Percentiles rank a stretch among this genome's conserved stretches.
Evolutionary conservation across 1,139 yeast species (phyloP).

Genomic region (Magnusiomyces suaveolens): DNA sequence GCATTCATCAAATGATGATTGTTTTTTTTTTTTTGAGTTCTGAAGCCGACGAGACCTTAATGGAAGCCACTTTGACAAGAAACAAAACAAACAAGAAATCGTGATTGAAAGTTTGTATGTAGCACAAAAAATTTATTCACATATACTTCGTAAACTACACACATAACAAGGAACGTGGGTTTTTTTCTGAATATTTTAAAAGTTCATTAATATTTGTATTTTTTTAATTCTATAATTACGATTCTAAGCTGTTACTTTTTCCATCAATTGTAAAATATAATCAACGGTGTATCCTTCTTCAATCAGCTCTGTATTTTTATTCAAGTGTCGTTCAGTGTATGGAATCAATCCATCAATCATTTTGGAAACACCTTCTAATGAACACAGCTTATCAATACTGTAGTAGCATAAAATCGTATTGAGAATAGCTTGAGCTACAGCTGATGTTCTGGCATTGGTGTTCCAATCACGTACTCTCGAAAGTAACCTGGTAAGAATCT

Average conservation of each 20-base stretch:
- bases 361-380: slow-evolving; percentile 57
- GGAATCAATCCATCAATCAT: slow-evolving; percentile 70
- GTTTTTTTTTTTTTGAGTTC: too few species aligned
- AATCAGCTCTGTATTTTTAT: slow-evolving; percentile 63
- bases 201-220: neutral
- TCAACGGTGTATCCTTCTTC: slow-evolving; percentile 82
- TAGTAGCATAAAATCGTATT: slow-evolving; percentile 51
- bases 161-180: neutral
- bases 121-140: neutral
- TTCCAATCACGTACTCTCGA: slow-evolving; percentile 90
- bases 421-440: slow-evolving; percentile 67
- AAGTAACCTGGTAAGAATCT: slow-evolving; percentile 46
- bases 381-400: slow-evolving; percentile 46
- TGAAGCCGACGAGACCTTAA: too few species aligned
- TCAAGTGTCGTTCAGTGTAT: slow-evolving; percentile 76
- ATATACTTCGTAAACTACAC: neutral
- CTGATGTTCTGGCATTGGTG: slow-evolving; percentile 72
- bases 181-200: too few species aligned
- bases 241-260: slow-evolving; percentile 5
- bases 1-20: too few species aligned
- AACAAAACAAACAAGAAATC: neutral
- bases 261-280: slow-evolving; percentile 63
- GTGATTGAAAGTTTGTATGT: neutral
- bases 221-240: too few species aligned
- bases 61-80: neutral